Evolutionary conservation across 2,329 filamentous ascomycete genomes (phyloP).

Genomic region (Colletotrichum trifolii): DNA sequence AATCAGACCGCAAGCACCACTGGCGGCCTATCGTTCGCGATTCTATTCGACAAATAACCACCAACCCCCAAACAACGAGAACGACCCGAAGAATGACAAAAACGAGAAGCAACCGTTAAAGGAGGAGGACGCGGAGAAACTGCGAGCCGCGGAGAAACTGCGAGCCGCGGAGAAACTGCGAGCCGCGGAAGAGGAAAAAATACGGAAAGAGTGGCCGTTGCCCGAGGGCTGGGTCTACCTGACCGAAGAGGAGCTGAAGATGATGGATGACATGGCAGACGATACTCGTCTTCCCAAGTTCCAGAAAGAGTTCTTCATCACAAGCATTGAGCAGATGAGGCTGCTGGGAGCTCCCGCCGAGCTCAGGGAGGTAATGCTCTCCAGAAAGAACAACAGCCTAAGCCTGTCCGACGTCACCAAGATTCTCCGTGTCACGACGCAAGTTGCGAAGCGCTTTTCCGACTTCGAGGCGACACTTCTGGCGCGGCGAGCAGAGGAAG

Average conservation of each 20-base stretch:
- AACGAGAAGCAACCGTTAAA: slow-evolving; percentile 39
- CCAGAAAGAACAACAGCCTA: slow-evolving; percentile 65
- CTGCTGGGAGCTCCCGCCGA: slow-evolving; percentile 77
- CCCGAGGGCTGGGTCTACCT: slow-evolving; percentile 61
- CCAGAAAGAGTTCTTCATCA: slow-evolving; percentile 69
- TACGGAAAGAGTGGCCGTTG: slow-evolving; percentile 46
- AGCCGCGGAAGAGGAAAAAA: slow-evolving; percentile 38
- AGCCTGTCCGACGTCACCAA: slow-evolving; percentile 65
- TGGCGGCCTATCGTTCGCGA: slow-evolving; percentile 43
- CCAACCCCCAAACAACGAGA: slow-evolving; percentile 51
- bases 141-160: slow-evolving; percentile 31
- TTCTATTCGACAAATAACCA: slow-evolving; percentile 52
- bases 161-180: slow-evolving; percentile 36
- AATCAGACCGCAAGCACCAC: slow-evolving; percentile 48
- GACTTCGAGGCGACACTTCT: slow-evolving; percentile 36
- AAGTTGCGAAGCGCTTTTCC: slow-evolving; percentile 60
- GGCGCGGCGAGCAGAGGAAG: slow-evolving; percentile 33
- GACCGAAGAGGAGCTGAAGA: slow-evolving; percentile 58
- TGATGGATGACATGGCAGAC: slow-evolving; percentile 66
- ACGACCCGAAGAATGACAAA: slow-evolving; percentile 38
- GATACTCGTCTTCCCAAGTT: slow-evolving; percentile 70
- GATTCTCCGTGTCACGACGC: slow-evolving; percentile 65
- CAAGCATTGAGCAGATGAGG: slow-evolving; percentile 71
- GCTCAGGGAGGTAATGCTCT: slow-evolving; percentile 66
- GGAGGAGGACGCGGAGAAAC: slow-evolving; percentile 38